Conservation (phyloP, 2,329 filamentous ascomycete genomes). For the Colletotrichum truncatum region DNA sequence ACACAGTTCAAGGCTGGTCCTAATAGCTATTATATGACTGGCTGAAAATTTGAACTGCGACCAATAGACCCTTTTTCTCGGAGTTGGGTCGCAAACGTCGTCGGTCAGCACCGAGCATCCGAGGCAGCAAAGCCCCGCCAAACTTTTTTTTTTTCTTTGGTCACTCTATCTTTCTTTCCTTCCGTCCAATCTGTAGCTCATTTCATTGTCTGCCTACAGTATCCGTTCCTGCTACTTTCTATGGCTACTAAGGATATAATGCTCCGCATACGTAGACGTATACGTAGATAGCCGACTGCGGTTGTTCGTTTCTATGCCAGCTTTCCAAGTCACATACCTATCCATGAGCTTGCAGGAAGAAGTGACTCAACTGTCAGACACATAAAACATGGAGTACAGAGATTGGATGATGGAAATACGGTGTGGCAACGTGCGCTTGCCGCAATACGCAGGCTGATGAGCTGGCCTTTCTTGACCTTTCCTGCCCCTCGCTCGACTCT, state of each 20-base stretch:
- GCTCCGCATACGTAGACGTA: no score
- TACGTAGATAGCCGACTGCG: no score
- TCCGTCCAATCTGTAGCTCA: no score
- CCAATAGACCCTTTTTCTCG: not conserved
- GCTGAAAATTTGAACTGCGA: constrained; percentile 8
- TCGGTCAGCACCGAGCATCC: constrained; percentile 20
- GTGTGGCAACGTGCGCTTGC: not conserved
- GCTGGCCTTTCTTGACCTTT: constrained; percentile 3
- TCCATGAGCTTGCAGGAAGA: not conserved
- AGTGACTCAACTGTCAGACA: not conserved
- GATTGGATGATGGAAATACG: constrained; percentile 3
- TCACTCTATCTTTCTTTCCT: not conserved
- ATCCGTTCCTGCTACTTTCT: no score
- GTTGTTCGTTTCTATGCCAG: no score
- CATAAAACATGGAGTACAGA: not conserved
- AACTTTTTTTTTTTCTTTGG: not conserved
- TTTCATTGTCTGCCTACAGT: no score
- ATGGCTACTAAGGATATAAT: no score
- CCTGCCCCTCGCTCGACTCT: constrained; percentile 8
- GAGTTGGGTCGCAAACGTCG: not conserved
- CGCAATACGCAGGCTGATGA: not conserved
- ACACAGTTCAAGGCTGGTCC: constrained; percentile 11
- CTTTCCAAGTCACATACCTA: no score
- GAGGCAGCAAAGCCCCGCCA: not conserved
- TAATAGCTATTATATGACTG: constrained; percentile 19